Conservation (phyloP, 805 yeast species). For the Wickerhamiella siamensis region DNA sequence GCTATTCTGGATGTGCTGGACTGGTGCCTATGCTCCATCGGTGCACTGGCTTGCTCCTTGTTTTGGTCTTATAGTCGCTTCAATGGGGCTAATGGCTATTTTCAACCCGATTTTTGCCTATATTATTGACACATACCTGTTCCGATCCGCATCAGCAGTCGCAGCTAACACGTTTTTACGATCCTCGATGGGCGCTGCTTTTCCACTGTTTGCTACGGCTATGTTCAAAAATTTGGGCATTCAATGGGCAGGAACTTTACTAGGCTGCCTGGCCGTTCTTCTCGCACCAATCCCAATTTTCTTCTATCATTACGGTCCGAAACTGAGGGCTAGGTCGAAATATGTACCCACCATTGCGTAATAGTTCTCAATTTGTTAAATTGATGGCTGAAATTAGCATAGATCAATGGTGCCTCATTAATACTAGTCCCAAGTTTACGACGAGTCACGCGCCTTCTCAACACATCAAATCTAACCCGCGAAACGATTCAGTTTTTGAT, state of each 20-base stretch:
- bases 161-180: constrained; percentile 59
- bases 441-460: no score
- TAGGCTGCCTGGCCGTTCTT: constrained; percentile 45
- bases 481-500: no score
- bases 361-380: no score
- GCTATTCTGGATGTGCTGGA: constrained; percentile 77
- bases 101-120: constrained; percentile 50
- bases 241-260: constrained; percentile 65
- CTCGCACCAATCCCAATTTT: constrained; percentile 56
- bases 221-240: constrained; percentile 58
- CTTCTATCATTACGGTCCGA: constrained; percentile 44
- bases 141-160: constrained; percentile 45
- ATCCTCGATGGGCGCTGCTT: constrained; percentile 50
- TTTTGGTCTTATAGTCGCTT: constrained; percentile 39
- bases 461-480: no score
- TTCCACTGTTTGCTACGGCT: constrained; percentile 56
- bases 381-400: no score
- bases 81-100: constrained; percentile 38
- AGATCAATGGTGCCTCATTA: no score
- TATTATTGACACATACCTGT: constrained; percentile 44
- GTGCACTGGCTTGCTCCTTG: constrained; percentile 53
- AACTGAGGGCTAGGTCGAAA: constrained; percentile 41
- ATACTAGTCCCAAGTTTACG: no score
- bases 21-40: constrained; percentile 47
- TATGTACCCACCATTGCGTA: constrained; percentile 35